Percentiles rank a stretch among this genome's conserved stretches.
These are phyloP conservation scores for Bullera alba DNA, from an alignment of 768 basidiomycete genomes.

Conservation along the genomic window DNA sequence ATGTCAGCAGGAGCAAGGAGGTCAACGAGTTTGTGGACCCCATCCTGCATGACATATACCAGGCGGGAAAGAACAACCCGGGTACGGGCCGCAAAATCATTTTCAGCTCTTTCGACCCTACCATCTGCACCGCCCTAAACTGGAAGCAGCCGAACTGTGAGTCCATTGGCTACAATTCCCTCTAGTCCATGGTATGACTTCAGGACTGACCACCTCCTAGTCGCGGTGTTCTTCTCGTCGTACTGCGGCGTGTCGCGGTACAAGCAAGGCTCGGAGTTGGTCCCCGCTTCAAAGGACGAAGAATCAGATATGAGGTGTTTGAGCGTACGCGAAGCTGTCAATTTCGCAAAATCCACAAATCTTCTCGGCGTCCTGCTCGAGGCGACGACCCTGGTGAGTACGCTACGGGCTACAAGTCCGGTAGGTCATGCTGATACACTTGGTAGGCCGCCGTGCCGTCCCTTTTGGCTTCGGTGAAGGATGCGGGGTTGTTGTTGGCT, in stretches of 20 bases:
- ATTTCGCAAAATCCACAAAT: slow-evolving; percentile 88
- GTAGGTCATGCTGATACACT: slow-evolving; percentile 3
- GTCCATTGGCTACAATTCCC: slow-evolving; percentile 1
- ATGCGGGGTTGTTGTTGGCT: slow-evolving; percentile 78
- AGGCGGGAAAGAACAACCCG: slow-evolving; percentile 51
- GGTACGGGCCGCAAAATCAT: slow-evolving; percentile 77
- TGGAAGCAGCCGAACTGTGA: slow-evolving; percentile 99
- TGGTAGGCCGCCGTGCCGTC: slow-evolving; percentile 86
- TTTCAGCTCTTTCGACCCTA: slow-evolving; percentile 87
- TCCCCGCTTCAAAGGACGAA: slow-evolving; percentile 39
- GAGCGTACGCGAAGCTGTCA: slow-evolving; percentile 82
- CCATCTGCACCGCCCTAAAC: slow-evolving; percentile 81
- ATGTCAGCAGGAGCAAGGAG: slow-evolving; percentile 56
- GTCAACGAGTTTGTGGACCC: slow-evolving; percentile 78
- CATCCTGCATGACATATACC: slow-evolving; percentile 74
- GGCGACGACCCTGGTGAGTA: slow-evolving; percentile 70
- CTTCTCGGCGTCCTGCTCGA: slow-evolving; percentile 85
- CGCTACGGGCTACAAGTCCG: slow-evolving; percentile 1
- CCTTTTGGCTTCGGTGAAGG: slow-evolving; percentile 77
- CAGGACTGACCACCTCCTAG: slow-evolving; percentile 9
- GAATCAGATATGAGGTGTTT: slow-evolving; percentile 51
- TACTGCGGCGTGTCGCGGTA: slow-evolving; percentile 63
- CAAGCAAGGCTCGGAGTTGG: slow-evolving; percentile 4
- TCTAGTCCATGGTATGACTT: background rate
- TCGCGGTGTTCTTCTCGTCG: slow-evolving; percentile 85